These are phyloP conservation scores for Amorphotheca resinae DNA, from an alignment of 495 filamentous ascomycete species.

Conservation along the genomic window DNA sequence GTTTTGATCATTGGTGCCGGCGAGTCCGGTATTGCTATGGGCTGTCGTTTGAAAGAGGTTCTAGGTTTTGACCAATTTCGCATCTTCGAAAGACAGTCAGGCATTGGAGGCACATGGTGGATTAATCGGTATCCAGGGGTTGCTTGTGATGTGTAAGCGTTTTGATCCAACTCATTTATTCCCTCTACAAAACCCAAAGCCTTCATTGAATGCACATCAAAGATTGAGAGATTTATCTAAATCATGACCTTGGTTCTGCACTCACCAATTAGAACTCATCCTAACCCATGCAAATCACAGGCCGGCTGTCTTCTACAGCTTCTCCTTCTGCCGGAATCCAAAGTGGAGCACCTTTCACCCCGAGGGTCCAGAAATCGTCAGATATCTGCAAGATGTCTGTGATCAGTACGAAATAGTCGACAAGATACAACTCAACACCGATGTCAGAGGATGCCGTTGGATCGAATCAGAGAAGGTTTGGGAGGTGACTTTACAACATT, in stretches of 20 bases:
- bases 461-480: constrained; percentile 31
- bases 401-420: constrained; percentile 30
- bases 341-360: constrained; percentile 34
- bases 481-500: constrained; percentile 29
- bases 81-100: constrained; percentile 49
- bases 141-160: constrained; percentile 22
- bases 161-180: too few species aligned
- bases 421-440: constrained; percentile 31
- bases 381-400: constrained; percentile 32
- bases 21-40: constrained; percentile 55
- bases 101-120: constrained; percentile 58
- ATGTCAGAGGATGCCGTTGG: constrained; percentile 32
- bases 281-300: too few species aligned
- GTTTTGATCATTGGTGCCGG: constrained; percentile 47
- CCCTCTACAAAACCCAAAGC: too few species aligned
- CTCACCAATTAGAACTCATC: too few species aligned
- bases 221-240: neutral
- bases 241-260: too few species aligned
- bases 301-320: constrained; percentile 32
- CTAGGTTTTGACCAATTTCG: constrained; percentile 50
- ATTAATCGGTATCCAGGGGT: constrained; percentile 53
- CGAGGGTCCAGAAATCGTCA: constrained; percentile 31
- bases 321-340: constrained; percentile 35
- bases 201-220: neutral
- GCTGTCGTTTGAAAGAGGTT: constrained; percentile 44